A percentile compares a stretch with the other conserved stretches of the same genome.
Evolutionary conservation across 106 monocot species (phyloP).

Genomic region (Triglochin maritima): DNA sequence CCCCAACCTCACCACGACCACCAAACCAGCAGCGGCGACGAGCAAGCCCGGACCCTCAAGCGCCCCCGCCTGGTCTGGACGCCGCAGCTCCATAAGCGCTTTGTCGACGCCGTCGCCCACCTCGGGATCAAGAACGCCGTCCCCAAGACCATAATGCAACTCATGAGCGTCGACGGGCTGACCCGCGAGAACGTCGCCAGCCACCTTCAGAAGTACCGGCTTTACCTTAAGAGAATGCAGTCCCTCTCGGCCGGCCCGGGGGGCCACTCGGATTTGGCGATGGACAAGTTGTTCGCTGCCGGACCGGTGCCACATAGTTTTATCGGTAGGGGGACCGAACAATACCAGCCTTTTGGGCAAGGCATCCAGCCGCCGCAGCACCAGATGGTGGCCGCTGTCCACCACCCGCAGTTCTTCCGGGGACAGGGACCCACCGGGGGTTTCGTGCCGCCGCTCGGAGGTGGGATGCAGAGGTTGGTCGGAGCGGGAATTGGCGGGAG

Average conservation of each 20-base stretch:
- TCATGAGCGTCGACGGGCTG: constrained; percentile 78
- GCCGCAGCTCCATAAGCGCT: constrained; percentile 76
- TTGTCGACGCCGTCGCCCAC: constrained; percentile 66
- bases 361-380: constrained; percentile 7
- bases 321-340: constrained; percentile 12
- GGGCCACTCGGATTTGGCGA: constrained; percentile 6
- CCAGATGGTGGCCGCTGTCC: constrained; percentile 7
- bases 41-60: constrained; percentile 55
- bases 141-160: constrained; percentile 61
- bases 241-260: constrained; percentile 34
- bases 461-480: constrained; percentile 6
- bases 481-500: neutral
- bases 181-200: constrained; percentile 81
- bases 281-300: constrained; percentile 14
- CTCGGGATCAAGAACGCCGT: constrained; percentile 88
- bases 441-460: constrained; percentile 13
- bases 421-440: constrained; percentile 16
- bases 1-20: neutral
- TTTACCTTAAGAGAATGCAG: constrained; percentile 33
- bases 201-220: constrained; percentile 81
- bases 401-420: constrained; percentile 20
- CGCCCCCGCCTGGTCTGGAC: constrained; percentile 81
- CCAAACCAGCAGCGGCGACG: constrained; percentile 23
- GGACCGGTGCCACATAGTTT: constrained; percentile 14
- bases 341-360: constrained; percentile 7